Percentiles rank a stretch among this genome's conserved stretches.
Evolutionary conservation across 805 yeast genomes (phyloP).

Genomic region (Suhomyces kilbournensis): DNA sequence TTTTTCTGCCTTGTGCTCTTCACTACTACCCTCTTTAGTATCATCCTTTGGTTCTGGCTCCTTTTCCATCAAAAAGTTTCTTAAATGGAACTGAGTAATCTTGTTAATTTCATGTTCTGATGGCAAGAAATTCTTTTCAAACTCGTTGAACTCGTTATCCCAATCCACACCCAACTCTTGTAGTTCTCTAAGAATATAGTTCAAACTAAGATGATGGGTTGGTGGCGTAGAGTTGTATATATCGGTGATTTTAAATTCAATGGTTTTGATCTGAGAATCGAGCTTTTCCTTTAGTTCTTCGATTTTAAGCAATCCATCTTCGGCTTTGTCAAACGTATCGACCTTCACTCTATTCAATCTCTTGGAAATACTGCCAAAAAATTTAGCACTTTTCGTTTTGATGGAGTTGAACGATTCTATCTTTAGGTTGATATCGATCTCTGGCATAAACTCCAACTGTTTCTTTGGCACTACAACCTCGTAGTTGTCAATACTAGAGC

Average conservation of each 20-base stretch:
- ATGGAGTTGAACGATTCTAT: constrained; percentile 58
- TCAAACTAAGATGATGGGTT: constrained; percentile 66
- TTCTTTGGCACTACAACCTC: constrained; percentile 78
- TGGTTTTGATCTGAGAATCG: constrained; percentile 46
- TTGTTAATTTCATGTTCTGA: constrained; percentile 89
- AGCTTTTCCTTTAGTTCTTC: constrained; percentile 55
- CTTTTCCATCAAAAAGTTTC: constrained; percentile 65
- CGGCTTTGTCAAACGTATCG: constrained; percentile 66
- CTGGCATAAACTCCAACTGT: constrained; percentile 67
- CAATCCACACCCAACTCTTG: constrained; percentile 83
- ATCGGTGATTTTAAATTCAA: constrained; percentile 45
- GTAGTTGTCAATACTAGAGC: constrained; percentile 68
- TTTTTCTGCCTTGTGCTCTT: background rate
- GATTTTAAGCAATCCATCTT: constrained; percentile 61
- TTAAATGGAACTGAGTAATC: constrained; percentile 83
- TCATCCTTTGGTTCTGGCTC: constrained; percentile 11
- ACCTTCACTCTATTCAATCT: constrained; percentile 76
- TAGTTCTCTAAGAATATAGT: constrained; percentile 62
- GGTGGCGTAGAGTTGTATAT: constrained; percentile 57
- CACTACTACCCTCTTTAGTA: background rate
- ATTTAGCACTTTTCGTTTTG: constrained; percentile 48
- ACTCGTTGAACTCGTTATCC: constrained; percentile 80
- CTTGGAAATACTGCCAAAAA: constrained; percentile 70
- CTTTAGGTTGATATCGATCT: constrained; percentile 65
- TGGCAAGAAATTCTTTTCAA: constrained; percentile 77